These are phyloP conservation scores for Acorus gramineus DNA, from an alignment of 106 monocot genomes.

Conservation along the genomic window DNA sequence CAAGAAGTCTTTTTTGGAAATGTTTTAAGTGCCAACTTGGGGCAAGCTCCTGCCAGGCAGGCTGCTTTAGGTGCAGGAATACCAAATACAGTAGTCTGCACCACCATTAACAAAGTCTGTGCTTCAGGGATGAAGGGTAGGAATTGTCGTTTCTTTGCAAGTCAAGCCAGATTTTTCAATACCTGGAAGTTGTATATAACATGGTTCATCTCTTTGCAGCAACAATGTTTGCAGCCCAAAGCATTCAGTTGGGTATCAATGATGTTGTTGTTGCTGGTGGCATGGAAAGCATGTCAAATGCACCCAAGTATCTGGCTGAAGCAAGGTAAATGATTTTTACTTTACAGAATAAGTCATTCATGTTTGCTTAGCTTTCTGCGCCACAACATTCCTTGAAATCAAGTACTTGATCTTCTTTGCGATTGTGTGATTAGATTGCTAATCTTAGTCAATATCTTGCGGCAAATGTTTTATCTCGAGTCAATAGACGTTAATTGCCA, in stretches of 20 bases:
- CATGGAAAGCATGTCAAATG: constrained; percentile 99
- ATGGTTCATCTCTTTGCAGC: constrained; percentile 33
- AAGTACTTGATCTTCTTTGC: no score
- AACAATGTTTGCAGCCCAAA: constrained; percentile 88
- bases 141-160: neutral
- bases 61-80: constrained; percentile 98
- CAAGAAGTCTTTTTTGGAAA: constrained; percentile 99
- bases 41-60: constrained; percentile 97
- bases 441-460: no score
- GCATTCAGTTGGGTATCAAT: constrained; percentile 89
- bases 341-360: neutral
- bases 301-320: constrained; percentile 88
- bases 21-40: constrained; percentile 94
- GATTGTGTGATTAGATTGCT: no score
- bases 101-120: constrained; percentile 95
- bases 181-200: neutral
- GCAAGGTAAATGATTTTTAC: constrained; percentile 44
- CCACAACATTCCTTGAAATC: no score
- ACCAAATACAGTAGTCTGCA: constrained; percentile 79
- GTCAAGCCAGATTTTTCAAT: neutral
- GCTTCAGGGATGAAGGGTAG: constrained; percentile 97
- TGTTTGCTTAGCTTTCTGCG: neutral
- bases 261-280: constrained; percentile 94
- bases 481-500: no score
- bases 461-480: no score